Base-by-base conservation (phyloP, 1,139 yeast genomes). In the Kodamaea plutei region DNA sequence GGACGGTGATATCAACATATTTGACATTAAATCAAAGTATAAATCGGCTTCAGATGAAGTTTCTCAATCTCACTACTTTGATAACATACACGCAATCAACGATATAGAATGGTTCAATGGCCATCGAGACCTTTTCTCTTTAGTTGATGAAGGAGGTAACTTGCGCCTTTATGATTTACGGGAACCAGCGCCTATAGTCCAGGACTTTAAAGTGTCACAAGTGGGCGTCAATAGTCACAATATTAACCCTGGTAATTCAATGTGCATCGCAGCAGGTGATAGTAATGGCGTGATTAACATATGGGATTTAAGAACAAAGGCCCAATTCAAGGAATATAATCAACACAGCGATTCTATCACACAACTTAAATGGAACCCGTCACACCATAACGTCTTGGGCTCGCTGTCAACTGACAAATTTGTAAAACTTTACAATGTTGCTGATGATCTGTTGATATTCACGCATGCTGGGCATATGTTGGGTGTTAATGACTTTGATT, bases 401-500 rank as follows among this genome's bases (percentile, higher is more conserved):
- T 69, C 88, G 1, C 79, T 83, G 0, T 84, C 95, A 0, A 68
- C 65, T 1, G 97, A 89, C 53, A 72, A 78, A 5, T 57, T 75
- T 23, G 89, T 84, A 7, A 75, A 76, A 45, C 34, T 91, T 2
- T 84, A 87, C 79, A 89, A 87, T 48, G 55, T 78, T 3, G 50
- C 55, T 6, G 69, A 66, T 4, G 57, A 57, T 47, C 44, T 64
- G 45, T 57, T 79, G 26, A 37, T 79, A 14, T 89, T 91, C 50
- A 69, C 74, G 20, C 98, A 93, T 54, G 85, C 83, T 8, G 98
- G 98, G 0, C 99, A 91, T 53, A 76, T 91, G 72, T 65, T 83
- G 34, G 89, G 93, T 14, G 84, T 91, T 10, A 80, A 83, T 47
- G 97, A 89, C 50, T 64, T 89, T 27, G 75, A 80, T 28, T 91